Evolutionary conservation across 306 rosid species (phyloP).

Genomic region (Gastrolobium bilobum): DNA sequence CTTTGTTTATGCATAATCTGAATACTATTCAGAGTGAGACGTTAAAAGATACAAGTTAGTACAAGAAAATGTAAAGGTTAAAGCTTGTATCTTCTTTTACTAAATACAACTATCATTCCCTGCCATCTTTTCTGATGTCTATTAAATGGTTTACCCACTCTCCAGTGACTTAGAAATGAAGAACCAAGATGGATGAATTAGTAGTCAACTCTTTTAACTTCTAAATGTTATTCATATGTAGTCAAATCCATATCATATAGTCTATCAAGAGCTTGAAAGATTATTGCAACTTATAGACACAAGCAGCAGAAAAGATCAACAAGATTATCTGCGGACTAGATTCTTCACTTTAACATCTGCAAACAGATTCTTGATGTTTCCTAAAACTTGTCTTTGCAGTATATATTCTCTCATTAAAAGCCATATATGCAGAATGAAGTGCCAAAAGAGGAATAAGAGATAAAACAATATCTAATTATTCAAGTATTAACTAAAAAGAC

Average conservation of each 20-base stretch:
- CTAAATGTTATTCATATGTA: not conserved
- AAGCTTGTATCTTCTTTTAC: not conserved
- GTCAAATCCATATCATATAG: conserved; percentile 17
- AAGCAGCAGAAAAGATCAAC: conserved; percentile 10
- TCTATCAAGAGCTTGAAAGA: not conserved
- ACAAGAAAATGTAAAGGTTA: not conserved
- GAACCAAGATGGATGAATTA: not conserved
- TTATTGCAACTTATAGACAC: not conserved
- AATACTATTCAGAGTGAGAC: not conserved
- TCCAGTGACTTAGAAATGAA: not conserved
- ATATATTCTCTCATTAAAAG: conserved; percentile 23
- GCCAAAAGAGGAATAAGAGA: not conserved
- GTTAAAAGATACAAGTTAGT: not conserved
- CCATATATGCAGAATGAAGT: conserved; percentile 15
- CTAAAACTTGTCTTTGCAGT: conserved; percentile 24
- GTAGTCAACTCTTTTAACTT: not conserved
- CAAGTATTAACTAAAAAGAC: not conserved
- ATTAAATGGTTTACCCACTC: not conserved
- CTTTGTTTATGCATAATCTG: not conserved
- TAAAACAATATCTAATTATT: conserved; percentile 19
- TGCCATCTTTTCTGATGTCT: not conserved
- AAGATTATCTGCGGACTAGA: not conserved
- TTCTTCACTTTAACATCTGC: conserved; percentile 25
- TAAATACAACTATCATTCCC: not conserved
- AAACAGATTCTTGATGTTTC: conserved; percentile 4